Evolutionary conservation across 129 eudicot species (phyloP).

Genomic region (Pittosporum tobira): DNA sequence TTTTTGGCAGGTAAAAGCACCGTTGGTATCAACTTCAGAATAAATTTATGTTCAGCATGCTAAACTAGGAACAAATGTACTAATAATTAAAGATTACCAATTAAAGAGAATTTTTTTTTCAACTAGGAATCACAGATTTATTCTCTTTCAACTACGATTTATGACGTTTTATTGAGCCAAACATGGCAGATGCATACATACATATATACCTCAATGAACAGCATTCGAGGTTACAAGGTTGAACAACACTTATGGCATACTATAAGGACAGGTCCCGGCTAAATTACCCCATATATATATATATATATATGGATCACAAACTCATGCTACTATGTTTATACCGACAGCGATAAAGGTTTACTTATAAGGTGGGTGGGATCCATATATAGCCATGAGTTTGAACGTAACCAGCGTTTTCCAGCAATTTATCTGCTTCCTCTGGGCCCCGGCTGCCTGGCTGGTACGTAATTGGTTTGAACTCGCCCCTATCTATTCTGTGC

Average conservation of each 20-base stretch:
- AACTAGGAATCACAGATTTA: too few relatives aligned
- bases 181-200: constrained; percentile 2
- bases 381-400: constrained; percentile 95
- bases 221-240: background rate
- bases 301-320: background rate
- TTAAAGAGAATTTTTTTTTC: too few relatives aligned
- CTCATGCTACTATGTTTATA: background rate
- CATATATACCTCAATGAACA: background rate
- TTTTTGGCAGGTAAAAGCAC: too few relatives aligned
- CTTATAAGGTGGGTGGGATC: constrained; percentile 81
- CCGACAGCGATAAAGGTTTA: background rate
- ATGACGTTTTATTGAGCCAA: constrained; percentile 1
- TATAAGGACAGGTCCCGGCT: too few relatives aligned
- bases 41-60: too few relatives aligned
- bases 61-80: too few relatives aligned
- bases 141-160: background rate
- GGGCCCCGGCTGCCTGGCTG: constrained; percentile 92
- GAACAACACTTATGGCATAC: background rate
- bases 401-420: constrained; percentile 63
- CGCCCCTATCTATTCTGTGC: constrained; percentile 82
- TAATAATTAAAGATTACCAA: too few relatives aligned
- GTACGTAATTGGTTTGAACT: constrained; percentile 63
- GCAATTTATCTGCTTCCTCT: constrained; percentile 68
- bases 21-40: too few relatives aligned
- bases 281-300: too few relatives aligned